phyloP scores from a whole-genome alignment of 306 rosid species.

The Hippophae tibetana region DNA sequence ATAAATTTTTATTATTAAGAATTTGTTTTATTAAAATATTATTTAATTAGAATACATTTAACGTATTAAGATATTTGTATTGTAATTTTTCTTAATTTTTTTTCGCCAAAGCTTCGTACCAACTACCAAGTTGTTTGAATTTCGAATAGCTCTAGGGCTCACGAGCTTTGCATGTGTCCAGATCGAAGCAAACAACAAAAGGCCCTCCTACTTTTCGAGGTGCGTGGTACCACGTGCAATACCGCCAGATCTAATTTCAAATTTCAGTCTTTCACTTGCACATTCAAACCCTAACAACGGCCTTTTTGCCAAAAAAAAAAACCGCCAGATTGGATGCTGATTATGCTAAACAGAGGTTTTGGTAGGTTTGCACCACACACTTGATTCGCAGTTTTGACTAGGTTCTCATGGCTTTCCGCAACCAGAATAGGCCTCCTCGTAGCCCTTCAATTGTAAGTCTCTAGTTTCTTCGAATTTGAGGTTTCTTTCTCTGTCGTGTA shows the following conservation, averaged over 20 bases:
- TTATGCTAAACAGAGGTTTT: constrained; percentile 1
- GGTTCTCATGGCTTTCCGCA: constrained; percentile 53
- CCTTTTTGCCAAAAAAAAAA: not conserved
- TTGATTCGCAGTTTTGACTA: not conserved
- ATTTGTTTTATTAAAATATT: too few relatives aligned
- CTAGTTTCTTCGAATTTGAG: not conserved
- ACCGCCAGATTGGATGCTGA: not conserved
- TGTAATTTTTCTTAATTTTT: too few relatives aligned
- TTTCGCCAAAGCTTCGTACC: too few relatives aligned
- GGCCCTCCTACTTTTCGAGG: constrained; percentile 15
- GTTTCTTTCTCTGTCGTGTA: not conserved
- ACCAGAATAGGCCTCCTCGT: constrained; percentile 76
- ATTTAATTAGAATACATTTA: too few relatives aligned
- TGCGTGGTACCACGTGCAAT: constrained; percentile 15
- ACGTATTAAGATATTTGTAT: too few relatives aligned
- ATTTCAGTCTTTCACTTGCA: constrained; percentile 21
- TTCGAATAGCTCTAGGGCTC: too few relatives aligned
- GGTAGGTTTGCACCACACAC: not conserved
- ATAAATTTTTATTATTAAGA: too few relatives aligned
- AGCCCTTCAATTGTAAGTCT: constrained; percentile 53
- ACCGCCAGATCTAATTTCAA: constrained; percentile 54
- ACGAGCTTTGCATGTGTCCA: not conserved
- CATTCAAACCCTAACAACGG: constrained; percentile 34
- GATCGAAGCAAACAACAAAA: constrained; percentile 13
- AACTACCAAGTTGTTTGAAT: too few relatives aligned